Percentiles rank a stretch among this genome's conserved stretches.
These are phyloP conservation scores for Xylariales sp. DNA, from an alignment of 2,329 filamentous ascomycete species.

Conservation along the genomic window DNA sequence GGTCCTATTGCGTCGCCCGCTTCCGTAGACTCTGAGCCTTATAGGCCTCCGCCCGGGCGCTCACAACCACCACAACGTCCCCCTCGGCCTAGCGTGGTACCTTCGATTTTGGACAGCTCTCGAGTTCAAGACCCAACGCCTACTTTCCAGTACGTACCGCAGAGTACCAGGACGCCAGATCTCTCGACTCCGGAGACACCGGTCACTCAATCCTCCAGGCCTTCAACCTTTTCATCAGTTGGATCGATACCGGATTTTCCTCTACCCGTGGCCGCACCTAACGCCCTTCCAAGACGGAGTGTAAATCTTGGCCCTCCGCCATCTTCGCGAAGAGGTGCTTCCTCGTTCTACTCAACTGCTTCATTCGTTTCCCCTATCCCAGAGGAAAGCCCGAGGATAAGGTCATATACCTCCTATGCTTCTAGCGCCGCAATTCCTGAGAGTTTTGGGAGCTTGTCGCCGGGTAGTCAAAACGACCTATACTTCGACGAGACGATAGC, in stretches of 20 bases:
- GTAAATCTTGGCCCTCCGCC: constrained; percentile 70
- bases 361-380: constrained; percentile 81
- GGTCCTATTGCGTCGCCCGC: constrained; percentile 45
- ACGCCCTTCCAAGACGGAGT: constrained; percentile 58
- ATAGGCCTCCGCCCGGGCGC: constrained; percentile 63
- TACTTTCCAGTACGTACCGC: constrained; percentile 61
- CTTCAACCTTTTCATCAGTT: constrained; percentile 64
- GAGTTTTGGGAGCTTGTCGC: constrained; percentile 68
- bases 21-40: constrained; percentile 53
- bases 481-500: constrained; percentile 63
- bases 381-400: constrained; percentile 71
- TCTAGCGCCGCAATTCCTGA: constrained; percentile 80
- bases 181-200: constrained; percentile 60
- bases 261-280: constrained; percentile 53
- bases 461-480: constrained; percentile 60
- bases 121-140: constrained; percentile 67
- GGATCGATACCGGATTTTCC: constrained; percentile 71
- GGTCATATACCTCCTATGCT: constrained; percentile 73
- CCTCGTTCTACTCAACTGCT: constrained; percentile 72
- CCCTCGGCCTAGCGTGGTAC: constrained; percentile 69
- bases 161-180: constrained; percentile 53
- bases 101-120: constrained; percentile 68
- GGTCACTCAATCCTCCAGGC: constrained; percentile 61
- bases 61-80: constrained; percentile 67
- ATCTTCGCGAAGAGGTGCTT: constrained; percentile 68